A percentile compares a stretch with the other conserved stretches of the same genome.
phyloP scores from a whole-genome alignment of 768 basidiomycete species.

The Calvatia gigantea region DNA sequence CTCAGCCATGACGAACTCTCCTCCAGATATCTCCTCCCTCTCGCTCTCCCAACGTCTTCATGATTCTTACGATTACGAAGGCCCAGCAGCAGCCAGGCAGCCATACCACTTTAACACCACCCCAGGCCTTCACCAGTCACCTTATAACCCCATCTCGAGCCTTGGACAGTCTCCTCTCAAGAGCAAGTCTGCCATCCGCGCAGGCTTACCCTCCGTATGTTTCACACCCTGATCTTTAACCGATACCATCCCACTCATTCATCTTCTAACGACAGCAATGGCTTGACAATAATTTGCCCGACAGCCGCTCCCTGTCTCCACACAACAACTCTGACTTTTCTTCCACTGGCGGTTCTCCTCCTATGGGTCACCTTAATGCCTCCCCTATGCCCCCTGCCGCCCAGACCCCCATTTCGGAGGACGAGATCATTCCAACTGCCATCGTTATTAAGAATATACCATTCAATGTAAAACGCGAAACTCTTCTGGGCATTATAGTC shows the following conservation, averaged over 20 bases:
- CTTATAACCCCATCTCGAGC: conserved; percentile 54
- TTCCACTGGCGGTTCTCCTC: conserved; percentile 81
- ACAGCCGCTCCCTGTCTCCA: conserved; percentile 79
- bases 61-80: conserved; percentile 84
- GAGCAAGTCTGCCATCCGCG: conserved; percentile 60
- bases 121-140: conserved; percentile 49
- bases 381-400: conserved; percentile 46
- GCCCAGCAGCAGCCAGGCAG: conserved; percentile 47
- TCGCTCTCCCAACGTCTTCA: conserved; percentile 82
- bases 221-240: conserved; percentile 18
- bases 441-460: conserved; percentile 99
- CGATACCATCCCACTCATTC: conserved; percentile 17
- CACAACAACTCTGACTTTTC: conserved; percentile 89
- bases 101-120: conserved; percentile 73
- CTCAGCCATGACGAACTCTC: conserved; percentile 73
- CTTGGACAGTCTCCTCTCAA: conserved; percentile 69
- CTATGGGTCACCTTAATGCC: conserved; percentile 45
- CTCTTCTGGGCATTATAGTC: conserved; percentile 94
- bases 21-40: conserved; percentile 77
- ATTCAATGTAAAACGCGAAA: conserved; percentile 97
- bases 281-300: conserved; percentile 70
- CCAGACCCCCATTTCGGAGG: conserved; percentile 54
- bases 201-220: conserved; percentile 73
- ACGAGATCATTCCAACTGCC: conserved; percentile 97
- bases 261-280: conserved; percentile 61